Percentiles rank a stretch among this genome's conserved stretches.
phyloP scores from a whole-genome alignment of 345 rosid genomes.

The Eucalyptus leucophloia region DNA sequence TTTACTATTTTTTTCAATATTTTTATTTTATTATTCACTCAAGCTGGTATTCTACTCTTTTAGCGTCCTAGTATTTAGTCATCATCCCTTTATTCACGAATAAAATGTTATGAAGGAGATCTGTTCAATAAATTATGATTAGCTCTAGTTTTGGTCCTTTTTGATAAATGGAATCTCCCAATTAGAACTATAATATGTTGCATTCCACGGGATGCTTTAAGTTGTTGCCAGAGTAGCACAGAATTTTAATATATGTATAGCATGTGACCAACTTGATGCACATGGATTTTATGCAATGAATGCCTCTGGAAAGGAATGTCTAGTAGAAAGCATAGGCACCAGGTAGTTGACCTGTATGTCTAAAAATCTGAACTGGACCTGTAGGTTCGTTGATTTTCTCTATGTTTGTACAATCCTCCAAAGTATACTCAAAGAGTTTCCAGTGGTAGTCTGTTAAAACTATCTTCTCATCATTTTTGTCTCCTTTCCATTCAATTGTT shows the following conservation, averaged over 20 bases:
- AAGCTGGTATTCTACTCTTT: not conserved
- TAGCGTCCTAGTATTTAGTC: not conserved
- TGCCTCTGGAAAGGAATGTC: not conserved
- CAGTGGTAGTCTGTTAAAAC: not conserved
- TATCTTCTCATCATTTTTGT: not conserved
- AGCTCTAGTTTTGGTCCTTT: not conserved
- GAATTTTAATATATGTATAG: not conserved
- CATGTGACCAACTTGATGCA: not conserved
- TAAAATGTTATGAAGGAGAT: not conserved
- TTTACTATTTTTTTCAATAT: too few species aligned
- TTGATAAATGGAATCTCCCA: not conserved
- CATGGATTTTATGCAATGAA: not conserved
- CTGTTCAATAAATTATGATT: not conserved
- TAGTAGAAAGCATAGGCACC: not conserved
- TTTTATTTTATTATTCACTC: not conserved
- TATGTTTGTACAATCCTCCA: not conserved
- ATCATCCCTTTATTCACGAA: not conserved
- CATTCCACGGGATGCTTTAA: not conserved
- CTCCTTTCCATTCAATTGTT: not conserved
- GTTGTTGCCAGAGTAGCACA: accelerated
- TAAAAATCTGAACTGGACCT: not conserved
- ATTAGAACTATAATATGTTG: not conserved
- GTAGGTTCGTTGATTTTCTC: not conserved
- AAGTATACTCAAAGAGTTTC: not conserved
- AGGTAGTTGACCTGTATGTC: not conserved